Conservation (phyloP, 495 filamentous ascomycete species). For the Hyaloscypha finlandica region DNA sequence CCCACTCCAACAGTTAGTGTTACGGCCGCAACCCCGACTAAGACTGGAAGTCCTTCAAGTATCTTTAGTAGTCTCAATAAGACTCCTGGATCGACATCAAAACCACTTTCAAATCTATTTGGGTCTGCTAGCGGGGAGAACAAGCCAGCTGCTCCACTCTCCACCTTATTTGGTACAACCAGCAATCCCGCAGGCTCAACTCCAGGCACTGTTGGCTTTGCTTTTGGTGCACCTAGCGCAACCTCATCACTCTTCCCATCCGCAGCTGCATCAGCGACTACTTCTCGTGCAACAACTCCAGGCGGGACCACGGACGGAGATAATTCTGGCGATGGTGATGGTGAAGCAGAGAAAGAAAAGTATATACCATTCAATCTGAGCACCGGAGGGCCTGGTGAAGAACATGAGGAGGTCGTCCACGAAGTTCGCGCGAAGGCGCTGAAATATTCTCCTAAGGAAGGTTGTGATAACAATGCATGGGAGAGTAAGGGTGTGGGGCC, state of each 20-base stretch:
- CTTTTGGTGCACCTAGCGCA: slow-evolving; percentile 40
- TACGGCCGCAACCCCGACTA: slow-evolving; percentile 38
- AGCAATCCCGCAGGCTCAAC: slow-evolving; percentile 10
- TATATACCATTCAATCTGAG: slow-evolving; percentile 65
- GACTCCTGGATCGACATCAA: neutral
- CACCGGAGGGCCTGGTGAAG: slow-evolving; percentile 64
- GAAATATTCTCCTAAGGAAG: slow-evolving; percentile 44
- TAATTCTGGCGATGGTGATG: slow-evolving; percentile 28
- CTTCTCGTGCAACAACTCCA: slow-evolving; percentile 51
- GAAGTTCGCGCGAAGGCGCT: slow-evolving; percentile 65
- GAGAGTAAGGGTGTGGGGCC: slow-evolving; percentile 62
- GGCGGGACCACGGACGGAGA: slow-evolving; percentile 47
- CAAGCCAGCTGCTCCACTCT: slow-evolving; percentile 25
- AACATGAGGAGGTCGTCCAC: slow-evolving; percentile 65
- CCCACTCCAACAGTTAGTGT: slow-evolving; percentile 38
- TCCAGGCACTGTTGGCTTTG: slow-evolving; percentile 28
- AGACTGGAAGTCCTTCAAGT: slow-evolving; percentile 24
- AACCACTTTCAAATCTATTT: slow-evolving; percentile 24
- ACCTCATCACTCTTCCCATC: slow-evolving; percentile 41
- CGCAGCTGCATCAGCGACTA: slow-evolving; percentile 38
- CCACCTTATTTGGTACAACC: slow-evolving; percentile 22
- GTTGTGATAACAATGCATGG: slow-evolving; percentile 48
- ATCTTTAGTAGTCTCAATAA: slow-evolving; percentile 3
- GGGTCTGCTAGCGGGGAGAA: slow-evolving; percentile 12
- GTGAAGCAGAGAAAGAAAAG: slow-evolving; percentile 24